A percentile compares a stretch with the other conserved stretches of the same genome.
phyloP scores from a whole-genome alignment of 2,329 filamentous ascomycete species.

The Aspergillus transmontanensis region DNA sequence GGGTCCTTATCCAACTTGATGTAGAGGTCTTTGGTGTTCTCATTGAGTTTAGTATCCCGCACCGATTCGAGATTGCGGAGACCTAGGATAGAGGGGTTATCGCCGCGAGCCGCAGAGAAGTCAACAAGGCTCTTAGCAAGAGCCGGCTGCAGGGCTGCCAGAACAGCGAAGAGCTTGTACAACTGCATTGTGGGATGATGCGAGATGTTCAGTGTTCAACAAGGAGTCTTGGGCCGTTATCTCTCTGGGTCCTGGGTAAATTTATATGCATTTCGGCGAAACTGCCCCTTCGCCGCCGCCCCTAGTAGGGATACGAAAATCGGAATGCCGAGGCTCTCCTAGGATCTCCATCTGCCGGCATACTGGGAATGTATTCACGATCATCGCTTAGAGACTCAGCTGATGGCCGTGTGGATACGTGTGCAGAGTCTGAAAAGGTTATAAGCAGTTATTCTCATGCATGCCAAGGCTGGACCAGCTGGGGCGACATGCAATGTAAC shows the following conservation, averaged over 20 bases:
- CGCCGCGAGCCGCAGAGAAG: conserved; percentile 11
- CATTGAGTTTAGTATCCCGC: neutral
- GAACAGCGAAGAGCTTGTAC: neutral
- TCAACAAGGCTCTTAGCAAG: conserved; percentile 9
- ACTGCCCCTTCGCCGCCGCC: neutral
- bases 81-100: conserved; percentile 14
- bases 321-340: neutral
- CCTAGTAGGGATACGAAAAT: neutral
- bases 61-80: conserved; percentile 15
- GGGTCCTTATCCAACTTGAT: conserved; percentile 19
- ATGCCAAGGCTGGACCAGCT: neutral
- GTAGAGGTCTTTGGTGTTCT: conserved; percentile 17
- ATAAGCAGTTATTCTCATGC: neutral
- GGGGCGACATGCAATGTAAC: neutral
- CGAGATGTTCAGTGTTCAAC: neutral
- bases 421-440: neutral
- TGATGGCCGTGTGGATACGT: neutral
- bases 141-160: neutral
- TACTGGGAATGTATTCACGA: neutral
- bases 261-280: neutral
- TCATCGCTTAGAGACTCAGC: neutral
- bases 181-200: neutral
- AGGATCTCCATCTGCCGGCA: neutral
- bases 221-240: neutral
- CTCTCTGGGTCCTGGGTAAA: neutral